Evolutionary conservation across 2,329 filamentous ascomycete species (phyloP), one percentile per base, ranked within the genome.

Genomic region (Cercospora sojina): DNA sequence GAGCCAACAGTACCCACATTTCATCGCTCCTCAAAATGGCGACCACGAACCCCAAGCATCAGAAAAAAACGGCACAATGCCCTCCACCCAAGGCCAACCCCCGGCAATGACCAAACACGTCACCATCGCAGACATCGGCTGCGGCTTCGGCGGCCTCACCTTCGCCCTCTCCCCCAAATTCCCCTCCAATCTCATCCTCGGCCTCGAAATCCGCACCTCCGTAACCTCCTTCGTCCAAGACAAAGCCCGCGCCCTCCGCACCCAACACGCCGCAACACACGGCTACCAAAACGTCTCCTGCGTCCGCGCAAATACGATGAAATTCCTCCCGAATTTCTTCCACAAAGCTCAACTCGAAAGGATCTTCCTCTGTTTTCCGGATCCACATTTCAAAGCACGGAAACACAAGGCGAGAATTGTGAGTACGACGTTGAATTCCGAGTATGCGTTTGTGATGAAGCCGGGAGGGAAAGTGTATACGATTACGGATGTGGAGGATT

Each of bases 281-380:
- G 79, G 82, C 56, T 98, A 92, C 78, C 90, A 96, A 76, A 99
- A 99, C 78, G 90, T 94, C 62, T 89, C 91, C 35, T 96, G 92
- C 76, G 83, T 99, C 57, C 90, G 95, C 69, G 91, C 92, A 71
- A 99, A 99, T 82, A 92, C 92, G 5, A 99, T 99, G 95, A 99
- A 99, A 79, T 99, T 98, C 79, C 83, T 99, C n/a, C 94, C 96
- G 69, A 98, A 99, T 77, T 97, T 97, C 84, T 98, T 99, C 83
- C 83, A 81, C 63, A 91, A 89, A 74, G 84, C 81, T 13, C 93
- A 97, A 77, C 87, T 99, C 13, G 87, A 85, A 69, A 96, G 96
- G 77, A 91, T 98, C 76, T 99, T 99, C 79, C 91, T 99, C 74
- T 99, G 95, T 83, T 99, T 99, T 77, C 95, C 95, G 0, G 95